Conservation (phyloP, 2,329 filamentous ascomycete species). For the Pyrenophora teres region DNA sequence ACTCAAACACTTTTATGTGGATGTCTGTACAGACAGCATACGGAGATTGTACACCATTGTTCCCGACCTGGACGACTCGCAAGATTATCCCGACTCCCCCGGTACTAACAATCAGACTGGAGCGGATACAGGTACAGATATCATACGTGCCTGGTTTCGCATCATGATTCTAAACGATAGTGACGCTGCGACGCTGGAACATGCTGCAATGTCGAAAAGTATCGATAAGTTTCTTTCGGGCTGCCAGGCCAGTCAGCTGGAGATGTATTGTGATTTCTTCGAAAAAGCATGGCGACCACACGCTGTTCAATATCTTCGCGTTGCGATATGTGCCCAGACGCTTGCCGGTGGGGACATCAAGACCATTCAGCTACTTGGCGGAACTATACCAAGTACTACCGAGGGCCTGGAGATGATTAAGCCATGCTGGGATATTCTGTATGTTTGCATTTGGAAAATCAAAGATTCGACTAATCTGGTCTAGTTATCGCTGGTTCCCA, state of each 20-base stretch:
- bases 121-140: constrained; percentile 27
- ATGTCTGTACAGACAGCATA: constrained; percentile 29
- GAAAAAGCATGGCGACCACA: constrained; percentile 38
- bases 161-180: constrained; percentile 41
- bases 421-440: constrained; percentile 40
- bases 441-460: neutral
- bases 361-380: constrained; percentile 30
- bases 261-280: constrained; percentile 38
- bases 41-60: constrained; percentile 32
- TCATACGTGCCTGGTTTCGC: constrained; percentile 35
- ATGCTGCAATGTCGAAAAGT: constrained; percentile 28
- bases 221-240: constrained; percentile 31
- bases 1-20: constrained; percentile 34
- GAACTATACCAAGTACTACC: constrained; percentile 30
- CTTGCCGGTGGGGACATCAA: constrained; percentile 34
- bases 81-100: constrained; percentile 1
- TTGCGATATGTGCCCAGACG: constrained; percentile 34
- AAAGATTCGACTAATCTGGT: neutral
- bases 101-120: neutral
- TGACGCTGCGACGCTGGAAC: constrained; percentile 28
- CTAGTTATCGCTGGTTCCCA: constrained; percentile 36
- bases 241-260: constrained; percentile 33
- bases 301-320: constrained; percentile 34
- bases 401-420: constrained; percentile 34
- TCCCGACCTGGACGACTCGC: constrained; percentile 28